phyloP scores from a whole-genome alignment of 1,139 yeast genomes.

The Kazachstania sp. region DNA sequence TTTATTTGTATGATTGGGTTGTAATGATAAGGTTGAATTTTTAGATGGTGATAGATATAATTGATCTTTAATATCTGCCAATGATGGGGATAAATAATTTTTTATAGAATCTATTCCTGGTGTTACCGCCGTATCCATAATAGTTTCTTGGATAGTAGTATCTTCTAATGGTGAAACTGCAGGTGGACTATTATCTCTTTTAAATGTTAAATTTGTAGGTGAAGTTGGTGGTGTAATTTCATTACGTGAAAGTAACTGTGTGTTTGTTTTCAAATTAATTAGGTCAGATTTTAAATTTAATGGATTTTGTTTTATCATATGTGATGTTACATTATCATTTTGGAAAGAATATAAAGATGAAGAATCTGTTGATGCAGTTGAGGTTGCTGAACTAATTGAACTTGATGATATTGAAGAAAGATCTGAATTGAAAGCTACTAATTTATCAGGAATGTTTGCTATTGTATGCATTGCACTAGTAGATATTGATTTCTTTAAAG shows the following conservation, averaged over 20 bases:
- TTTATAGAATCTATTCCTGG: conserved; percentile 1
- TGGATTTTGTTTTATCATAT: neutral
- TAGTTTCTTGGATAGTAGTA: neutral
- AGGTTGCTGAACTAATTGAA: conserved; percentile 4
- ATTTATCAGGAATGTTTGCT: conserved; percentile 2
- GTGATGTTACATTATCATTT: conserved; percentile 4
- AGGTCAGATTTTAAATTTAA: neutral
- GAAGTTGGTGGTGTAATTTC: no score
- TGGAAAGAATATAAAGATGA: conserved; percentile 8
- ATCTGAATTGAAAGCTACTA: conserved; percentile 4
- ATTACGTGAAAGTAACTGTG: no score
- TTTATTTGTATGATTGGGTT: neutral
- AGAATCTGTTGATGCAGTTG: conserved; percentile 5
- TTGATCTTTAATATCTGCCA: conserved; percentile 3
- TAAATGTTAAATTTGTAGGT: no score
- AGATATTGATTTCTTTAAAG: neutral
- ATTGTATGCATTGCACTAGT: neutral
- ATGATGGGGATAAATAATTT: conserved; percentile 1
- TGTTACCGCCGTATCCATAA: neutral
- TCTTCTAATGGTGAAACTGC: neutral
- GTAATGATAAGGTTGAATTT: neutral
- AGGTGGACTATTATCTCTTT: neutral
- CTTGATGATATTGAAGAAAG: conserved; percentile 4
- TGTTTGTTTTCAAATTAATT: no score
- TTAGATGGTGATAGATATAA: conserved; percentile 1